Evolutionary conservation across 2,329 filamentous ascomycete species (phyloP), one percentile per base, ranked within the genome.

Genomic region (Raffaelea deltoideospora): DNA sequence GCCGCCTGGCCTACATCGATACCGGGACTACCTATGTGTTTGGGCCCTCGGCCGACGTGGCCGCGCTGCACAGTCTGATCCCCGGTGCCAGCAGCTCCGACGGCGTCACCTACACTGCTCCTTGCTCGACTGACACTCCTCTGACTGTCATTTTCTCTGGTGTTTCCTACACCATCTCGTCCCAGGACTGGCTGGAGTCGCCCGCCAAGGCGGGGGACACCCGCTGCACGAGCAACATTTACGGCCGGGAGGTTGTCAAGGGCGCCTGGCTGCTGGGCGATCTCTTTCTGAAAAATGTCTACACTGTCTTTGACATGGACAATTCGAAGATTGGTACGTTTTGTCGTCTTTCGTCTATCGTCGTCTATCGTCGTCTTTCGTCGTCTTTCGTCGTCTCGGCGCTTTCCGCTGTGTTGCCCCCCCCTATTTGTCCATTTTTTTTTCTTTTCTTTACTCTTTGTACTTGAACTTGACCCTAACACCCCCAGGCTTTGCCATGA

Each of bases 231-330:
- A 87, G 81, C 53, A 86, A 82, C 47, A 71, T 93, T 26, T 77
- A 85, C 37, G 81, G 79, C 2, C 66, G 74, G 20, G 69, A 79
- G 50, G 72, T 82, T 13, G 76, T 84, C 33, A 58, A 64, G 1
- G 64, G 61, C 47, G 48, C 75, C 21, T 93, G 85, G 84, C 64
- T 94, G n/a, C 57, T 93, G 1, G 86, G 86, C 2, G 85, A 86
- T 45, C 72, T 79, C 1, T 93, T 93, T 48, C 58, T 94, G 42
- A 93, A 92, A 61, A 93, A 92, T 47, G 85, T 93, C 14, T 93
- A 93, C 52, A 65, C 74, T 2, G 77, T 90, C 19, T 93, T 92
- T 52, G 86, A 94, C 53, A 72, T 72, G 37, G 84, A 88, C 43
- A 51, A 74, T 44, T 57, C 55, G 31, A 69, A 67, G 35, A 72